These are phyloP conservation scores for Uronychia binucleata DNA, from an alignment of 73 alveolate species.

Conservation along the genomic window DNA sequence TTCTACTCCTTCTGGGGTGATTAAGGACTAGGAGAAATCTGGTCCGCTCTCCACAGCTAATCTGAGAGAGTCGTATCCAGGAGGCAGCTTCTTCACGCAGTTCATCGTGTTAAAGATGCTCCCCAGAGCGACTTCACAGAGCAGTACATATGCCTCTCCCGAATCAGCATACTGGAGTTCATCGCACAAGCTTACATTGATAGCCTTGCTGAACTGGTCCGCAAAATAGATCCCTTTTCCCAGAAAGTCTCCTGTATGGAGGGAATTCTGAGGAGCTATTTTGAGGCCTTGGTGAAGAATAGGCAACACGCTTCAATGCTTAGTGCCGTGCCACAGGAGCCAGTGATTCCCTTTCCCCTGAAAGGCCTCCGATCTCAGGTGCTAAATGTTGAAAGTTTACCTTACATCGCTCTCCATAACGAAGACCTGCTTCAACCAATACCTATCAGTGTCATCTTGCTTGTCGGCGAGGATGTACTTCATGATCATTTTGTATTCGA, in stretches of 20 bases:
- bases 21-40: conserved; percentile 2
- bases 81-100: background rate
- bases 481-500: conserved; percentile 7
- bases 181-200: background rate
- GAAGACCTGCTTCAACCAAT: too few species aligned
- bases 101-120: conserved; percentile 12
- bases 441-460: too few species aligned
- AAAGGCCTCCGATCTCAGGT: too few species aligned
- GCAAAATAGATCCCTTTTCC: conserved; percentile 55
- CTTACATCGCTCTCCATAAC: too few species aligned
- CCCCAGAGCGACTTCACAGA: conserved; percentile 65
- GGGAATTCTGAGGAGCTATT: conserved; percentile 20
- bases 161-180: background rate
- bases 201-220: conserved; percentile 19
- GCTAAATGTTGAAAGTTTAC: too few species aligned
- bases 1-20: background rate
- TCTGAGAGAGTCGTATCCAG: conserved; percentile 28
- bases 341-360: conserved; percentile 18
- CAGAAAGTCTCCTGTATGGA: conserved; percentile 18
- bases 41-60: conserved; percentile 24
- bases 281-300: conserved; percentile 41
- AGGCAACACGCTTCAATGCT: conserved; percentile 20
- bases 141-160: conserved; percentile 1
- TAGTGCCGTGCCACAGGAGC: conserved; percentile 65
- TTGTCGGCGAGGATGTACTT: too few species aligned